These are phyloP conservation scores for Gremmenia infestans DNA, from an alignment of 2,329 filamentous ascomycete genomes.

Conservation along the genomic window DNA sequence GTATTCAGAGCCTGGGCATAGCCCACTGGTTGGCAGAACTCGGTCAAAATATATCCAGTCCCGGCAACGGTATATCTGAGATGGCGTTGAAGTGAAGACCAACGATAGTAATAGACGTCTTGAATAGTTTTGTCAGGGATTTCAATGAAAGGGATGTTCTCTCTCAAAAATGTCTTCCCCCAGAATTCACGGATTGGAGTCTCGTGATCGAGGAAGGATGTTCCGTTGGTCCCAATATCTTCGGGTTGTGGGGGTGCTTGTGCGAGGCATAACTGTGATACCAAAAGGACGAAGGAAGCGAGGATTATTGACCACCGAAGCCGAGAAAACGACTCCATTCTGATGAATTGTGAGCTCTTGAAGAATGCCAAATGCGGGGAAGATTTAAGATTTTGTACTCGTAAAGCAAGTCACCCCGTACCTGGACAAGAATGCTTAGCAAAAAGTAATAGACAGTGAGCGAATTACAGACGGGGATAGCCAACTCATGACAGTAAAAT, in stretches of 20 bases:
- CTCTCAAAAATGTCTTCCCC: slow-evolving; percentile 27
- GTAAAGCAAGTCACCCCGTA: too few relatives aligned
- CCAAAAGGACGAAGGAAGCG: too few relatives aligned
- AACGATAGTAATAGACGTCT: slow-evolving; percentile 43
- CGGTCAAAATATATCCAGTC: slow-evolving; percentile 39
- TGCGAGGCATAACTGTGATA: too few relatives aligned
- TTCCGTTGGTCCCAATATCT: slow-evolving; percentile 2
- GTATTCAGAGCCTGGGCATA: slow-evolving; percentile 32
- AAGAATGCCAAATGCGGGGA: too few relatives aligned
- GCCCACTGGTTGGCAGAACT: slow-evolving; percentile 39
- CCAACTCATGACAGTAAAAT: too few relatives aligned
- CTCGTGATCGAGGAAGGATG: slow-evolving; percentile 22
- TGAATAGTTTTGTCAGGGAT: slow-evolving; percentile 37
- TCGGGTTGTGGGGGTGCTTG: slow-evolving; percentile 2
- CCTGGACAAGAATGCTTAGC: too few relatives aligned
- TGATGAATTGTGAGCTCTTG: too few relatives aligned
- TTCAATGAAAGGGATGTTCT: slow-evolving; percentile 42
- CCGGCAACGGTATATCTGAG: slow-evolving; percentile 36
- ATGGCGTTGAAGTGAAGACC: slow-evolving; percentile 38
- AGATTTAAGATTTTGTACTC: too few relatives aligned
- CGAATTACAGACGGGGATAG: too few relatives aligned
- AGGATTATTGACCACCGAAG: too few relatives aligned
- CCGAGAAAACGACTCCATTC: too few relatives aligned
- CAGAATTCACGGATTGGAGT: slow-evolving; percentile 18
- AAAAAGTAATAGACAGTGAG: too few relatives aligned